These are phyloP conservation scores for Linum tenue DNA, from an alignment of 345 rosid genomes.

Conservation along the genomic window DNA sequence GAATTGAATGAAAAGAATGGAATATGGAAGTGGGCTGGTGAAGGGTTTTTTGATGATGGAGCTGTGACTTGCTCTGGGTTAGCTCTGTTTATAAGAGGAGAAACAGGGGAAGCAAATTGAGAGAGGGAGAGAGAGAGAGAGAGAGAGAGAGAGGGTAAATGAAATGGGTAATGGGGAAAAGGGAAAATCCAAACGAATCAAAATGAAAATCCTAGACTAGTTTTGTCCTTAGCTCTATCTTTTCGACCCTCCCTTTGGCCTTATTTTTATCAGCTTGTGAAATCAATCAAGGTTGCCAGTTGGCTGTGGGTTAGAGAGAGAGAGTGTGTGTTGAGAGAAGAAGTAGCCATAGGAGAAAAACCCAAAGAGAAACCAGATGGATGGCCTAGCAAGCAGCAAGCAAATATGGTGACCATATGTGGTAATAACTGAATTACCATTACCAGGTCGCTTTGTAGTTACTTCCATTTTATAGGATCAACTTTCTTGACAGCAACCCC, in stretches of 20 bases:
- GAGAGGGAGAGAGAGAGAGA: neutral
- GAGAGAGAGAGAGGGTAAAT: conserved; percentile 3
- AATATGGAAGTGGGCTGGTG: neutral
- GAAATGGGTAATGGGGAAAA: neutral
- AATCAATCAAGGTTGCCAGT: conserved; percentile 56
- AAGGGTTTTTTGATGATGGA: conserved; percentile 5
- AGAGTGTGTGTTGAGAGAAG: conserved; percentile 11
- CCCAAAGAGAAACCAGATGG: too few species aligned
- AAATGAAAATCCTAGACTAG: conserved; percentile 38
- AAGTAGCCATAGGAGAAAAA: conserved; percentile 16
- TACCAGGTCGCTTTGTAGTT: too few species aligned
- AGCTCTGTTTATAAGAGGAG: conserved; percentile 11
- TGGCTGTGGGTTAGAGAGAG: conserved; percentile 23
- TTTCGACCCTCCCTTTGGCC: conserved; percentile 17
- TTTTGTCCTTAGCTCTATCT: conserved; percentile 34
- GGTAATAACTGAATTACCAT: too few species aligned
- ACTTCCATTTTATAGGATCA: too few species aligned
- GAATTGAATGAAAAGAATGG: neutral
- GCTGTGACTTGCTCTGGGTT: neutral
- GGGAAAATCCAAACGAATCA: conserved; percentile 30
- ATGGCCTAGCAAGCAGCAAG: too few species aligned
- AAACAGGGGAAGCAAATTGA: conserved; percentile 10
- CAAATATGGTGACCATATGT: too few species aligned
- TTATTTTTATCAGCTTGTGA: conserved; percentile 21
- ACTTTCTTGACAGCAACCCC: too few species aligned